Evolutionary conservation across 2,329 filamentous ascomycete genomes (phyloP).

Genomic region (Bipolaris bicolor): DNA sequence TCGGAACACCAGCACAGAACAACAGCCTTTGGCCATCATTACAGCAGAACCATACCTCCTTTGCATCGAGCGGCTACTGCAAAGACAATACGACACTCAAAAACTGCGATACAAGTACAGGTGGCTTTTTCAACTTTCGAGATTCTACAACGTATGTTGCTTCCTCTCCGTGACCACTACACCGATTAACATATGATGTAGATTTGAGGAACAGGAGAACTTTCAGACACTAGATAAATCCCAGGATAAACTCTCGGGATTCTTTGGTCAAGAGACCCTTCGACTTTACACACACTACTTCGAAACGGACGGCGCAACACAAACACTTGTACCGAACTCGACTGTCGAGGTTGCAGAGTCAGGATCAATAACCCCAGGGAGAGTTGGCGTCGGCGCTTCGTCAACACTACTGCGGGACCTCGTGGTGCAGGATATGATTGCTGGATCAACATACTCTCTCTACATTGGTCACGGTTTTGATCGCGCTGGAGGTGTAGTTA

Average conservation of each 20-base stretch:
- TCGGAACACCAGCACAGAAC: conserved; percentile 53
- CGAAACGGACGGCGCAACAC: conserved; percentile 46
- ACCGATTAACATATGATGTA: conserved; percentile 23
- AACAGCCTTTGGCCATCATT: conserved; percentile 54
- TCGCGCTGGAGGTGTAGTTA: conserved; percentile 50
- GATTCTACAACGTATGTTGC: conserved; percentile 42
- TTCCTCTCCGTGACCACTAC: background rate
- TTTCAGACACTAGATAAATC: conserved; percentile 37
- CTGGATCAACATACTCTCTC: conserved; percentile 51
- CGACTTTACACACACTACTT: conserved; percentile 52
- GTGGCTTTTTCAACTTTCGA: conserved; percentile 42
- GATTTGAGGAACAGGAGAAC: conserved; percentile 31
- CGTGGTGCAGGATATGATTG: conserved; percentile 43
- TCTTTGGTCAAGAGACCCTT: conserved; percentile 44
- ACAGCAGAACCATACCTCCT: conserved; percentile 51
- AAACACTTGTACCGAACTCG: conserved; percentile 44
- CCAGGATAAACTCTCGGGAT: conserved; percentile 29
- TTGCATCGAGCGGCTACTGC: conserved; percentile 48
- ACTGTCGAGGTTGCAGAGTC: conserved; percentile 44
- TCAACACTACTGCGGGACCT: conserved; percentile 52
- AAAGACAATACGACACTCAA: conserved; percentile 41
- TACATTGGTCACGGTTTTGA: conserved; percentile 53
- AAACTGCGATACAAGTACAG: conserved; percentile 41
- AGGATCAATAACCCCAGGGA: conserved; percentile 41
- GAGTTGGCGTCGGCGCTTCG: conserved; percentile 50